Evolutionary conservation across 2,329 filamentous ascomycete genomes (phyloP).

Genomic region (Trichoderma afroharzianum): DNA sequence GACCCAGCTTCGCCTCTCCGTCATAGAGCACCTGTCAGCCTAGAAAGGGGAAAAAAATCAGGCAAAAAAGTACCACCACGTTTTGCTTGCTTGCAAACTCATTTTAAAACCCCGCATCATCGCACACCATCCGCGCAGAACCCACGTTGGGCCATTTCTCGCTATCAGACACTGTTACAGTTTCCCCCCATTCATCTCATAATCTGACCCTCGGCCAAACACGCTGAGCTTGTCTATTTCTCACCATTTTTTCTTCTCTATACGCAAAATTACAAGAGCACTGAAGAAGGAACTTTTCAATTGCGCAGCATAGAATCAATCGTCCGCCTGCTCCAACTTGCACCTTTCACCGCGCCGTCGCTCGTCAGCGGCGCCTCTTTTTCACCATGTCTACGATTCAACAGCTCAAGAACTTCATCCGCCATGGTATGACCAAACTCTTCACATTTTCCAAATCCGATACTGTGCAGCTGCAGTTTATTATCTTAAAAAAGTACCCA

Average conservation of each 20-base stretch:
- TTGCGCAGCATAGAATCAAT: not conserved
- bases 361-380: slow-evolving; percentile 21
- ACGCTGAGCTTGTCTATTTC: not conserved
- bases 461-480: not conserved
- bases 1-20: not conserved
- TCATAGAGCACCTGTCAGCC: not conserved
- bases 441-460: not conserved
- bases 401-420: slow-evolving; percentile 96
- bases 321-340: not conserved
- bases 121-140: not conserved
- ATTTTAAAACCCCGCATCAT: slow-evolving; percentile 18
- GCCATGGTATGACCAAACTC: slow-evolving; percentile 61
- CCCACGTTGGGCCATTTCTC: not conserved
- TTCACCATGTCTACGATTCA: slow-evolving; percentile 70
- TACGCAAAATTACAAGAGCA: not conserved
- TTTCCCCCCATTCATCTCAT: not conserved
- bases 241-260: not conserved
- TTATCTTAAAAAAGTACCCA: not conserved
- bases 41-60: not conserved
- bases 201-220: not conserved
- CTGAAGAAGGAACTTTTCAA: not conserved
- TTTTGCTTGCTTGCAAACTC: slow-evolving; percentile 4
- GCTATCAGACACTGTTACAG: not conserved
- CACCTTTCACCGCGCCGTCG: slow-evolving; percentile 17
- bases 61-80: not conserved